Evolutionary conservation across 495 filamentous ascomycete genomes (phyloP).

Genomic region (Aspergillus incahuasiensis): DNA sequence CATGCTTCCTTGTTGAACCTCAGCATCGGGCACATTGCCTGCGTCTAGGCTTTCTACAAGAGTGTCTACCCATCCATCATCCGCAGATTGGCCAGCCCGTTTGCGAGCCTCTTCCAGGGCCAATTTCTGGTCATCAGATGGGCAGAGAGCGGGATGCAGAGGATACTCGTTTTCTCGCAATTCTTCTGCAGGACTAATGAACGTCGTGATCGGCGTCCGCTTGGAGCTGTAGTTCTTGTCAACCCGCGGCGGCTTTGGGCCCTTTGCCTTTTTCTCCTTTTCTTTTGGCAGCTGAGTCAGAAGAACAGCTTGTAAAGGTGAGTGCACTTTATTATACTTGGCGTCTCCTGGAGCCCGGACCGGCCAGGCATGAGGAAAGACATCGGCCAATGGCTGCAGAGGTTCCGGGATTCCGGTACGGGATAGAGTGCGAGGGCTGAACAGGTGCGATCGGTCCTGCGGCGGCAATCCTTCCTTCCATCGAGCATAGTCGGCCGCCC

Average conservation of each 20-base stretch:
- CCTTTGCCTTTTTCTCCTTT: constrained; percentile 52
- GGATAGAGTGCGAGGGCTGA: constrained; percentile 65
- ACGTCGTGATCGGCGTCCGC: constrained; percentile 72
- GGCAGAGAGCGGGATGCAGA: constrained; percentile 67
- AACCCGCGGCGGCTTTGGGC: constrained; percentile 51
- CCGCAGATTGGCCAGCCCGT: constrained; percentile 35
- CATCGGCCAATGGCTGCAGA: constrained; percentile 67
- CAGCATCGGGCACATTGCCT: constrained; percentile 58
- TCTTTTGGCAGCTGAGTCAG: constrained; percentile 62
- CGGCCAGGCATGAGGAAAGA: constrained; percentile 88
- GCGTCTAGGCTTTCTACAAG: constrained; percentile 60
- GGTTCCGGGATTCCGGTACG: constrained; percentile 55
- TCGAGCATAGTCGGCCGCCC: constrained; percentile 31
- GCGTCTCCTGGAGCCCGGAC: constrained; percentile 80
- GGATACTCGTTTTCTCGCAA: constrained; percentile 77
- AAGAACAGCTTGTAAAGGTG: constrained; percentile 75
- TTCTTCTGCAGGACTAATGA: constrained; percentile 65
- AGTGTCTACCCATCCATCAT: constrained; percentile 81
- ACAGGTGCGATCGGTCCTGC: constrained; percentile 47
- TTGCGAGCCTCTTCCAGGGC: constrained; percentile 44
- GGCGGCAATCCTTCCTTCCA: constrained; percentile 44
- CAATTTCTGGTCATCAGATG: constrained; percentile 35
- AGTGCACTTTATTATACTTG: constrained; percentile 72
- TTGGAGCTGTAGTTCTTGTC: constrained; percentile 59
- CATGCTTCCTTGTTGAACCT: constrained; percentile 74